Percentiles rank a stretch among this genome's conserved stretches.
phyloP scores from a whole-genome alignment of 768 basidiomycete species.

The Termitomyces sp. region DNA sequence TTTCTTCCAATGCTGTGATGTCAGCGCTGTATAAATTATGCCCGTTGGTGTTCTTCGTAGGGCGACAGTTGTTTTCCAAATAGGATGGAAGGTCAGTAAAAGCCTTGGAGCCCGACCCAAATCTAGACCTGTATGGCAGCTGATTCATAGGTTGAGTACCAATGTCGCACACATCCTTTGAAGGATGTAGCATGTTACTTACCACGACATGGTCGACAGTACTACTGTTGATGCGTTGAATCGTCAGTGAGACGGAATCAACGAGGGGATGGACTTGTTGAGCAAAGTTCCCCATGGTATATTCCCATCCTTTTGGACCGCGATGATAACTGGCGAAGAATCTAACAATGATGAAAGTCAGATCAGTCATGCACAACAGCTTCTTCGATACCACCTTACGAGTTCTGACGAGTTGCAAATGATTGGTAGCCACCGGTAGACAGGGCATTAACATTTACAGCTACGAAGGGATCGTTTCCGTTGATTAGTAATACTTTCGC shows the following conservation, averaged over 20 bases:
- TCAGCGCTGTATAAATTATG: slow-evolving; percentile 25
- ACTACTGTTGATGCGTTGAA: slow-evolving; percentile 35
- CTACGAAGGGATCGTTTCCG: slow-evolving; percentile 41
- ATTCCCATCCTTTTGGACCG: slow-evolving; percentile 31
- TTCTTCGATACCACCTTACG: slow-evolving; percentile 22
- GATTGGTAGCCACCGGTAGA: slow-evolving; percentile 48
- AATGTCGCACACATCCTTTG: not conserved
- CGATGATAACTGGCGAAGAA: slow-evolving; percentile 43
- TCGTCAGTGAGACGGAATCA: slow-evolving; percentile 44
- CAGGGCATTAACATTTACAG: slow-evolving; percentile 44
- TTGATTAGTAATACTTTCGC: slow-evolving; percentile 52
- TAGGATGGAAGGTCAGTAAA: slow-evolving; percentile 47
- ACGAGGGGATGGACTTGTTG: slow-evolving; percentile 44
- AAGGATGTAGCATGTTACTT: slow-evolving; percentile 8
- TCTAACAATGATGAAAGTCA: slow-evolving; percentile 14
- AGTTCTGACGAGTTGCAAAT: slow-evolving; percentile 44
- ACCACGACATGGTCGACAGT: slow-evolving; percentile 39
- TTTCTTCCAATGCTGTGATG: slow-evolving; percentile 6
- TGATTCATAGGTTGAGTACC: slow-evolving; percentile 15
- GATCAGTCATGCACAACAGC: not conserved
- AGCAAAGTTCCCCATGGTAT: slow-evolving; percentile 50
- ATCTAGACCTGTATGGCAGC: slow-evolving; percentile 55
- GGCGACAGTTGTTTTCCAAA: slow-evolving; percentile 47
- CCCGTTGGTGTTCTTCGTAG: slow-evolving; percentile 42
- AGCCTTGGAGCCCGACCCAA: slow-evolving; percentile 36